phyloP scores from a whole-genome alignment of 441 rosid genomes.

The Gossypium davidsonii region DNA sequence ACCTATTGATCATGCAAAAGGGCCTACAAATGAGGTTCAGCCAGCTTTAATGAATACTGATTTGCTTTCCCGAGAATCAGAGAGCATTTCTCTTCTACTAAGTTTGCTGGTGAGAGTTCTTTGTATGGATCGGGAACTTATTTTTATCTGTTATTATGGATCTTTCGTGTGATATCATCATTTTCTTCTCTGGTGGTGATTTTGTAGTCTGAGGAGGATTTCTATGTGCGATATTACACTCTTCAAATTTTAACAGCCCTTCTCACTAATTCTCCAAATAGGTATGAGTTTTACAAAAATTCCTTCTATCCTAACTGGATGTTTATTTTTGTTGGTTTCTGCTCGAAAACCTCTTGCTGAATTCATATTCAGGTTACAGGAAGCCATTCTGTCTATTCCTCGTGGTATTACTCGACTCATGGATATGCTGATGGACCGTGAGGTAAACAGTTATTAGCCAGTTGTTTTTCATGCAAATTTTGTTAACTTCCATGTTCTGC shows the following conservation, averaged over 20 bases:
- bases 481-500: background rate
- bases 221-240: constrained; percentile 87
- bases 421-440: constrained; percentile 99
- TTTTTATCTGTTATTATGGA: background rate
- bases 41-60: constrained; percentile 95
- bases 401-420: constrained; percentile 95
- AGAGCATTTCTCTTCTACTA: constrained; percentile 84
- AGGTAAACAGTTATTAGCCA: constrained; percentile 42
- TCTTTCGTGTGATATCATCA: background rate
- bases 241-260: constrained; percentile 94
- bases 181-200: constrained; percentile 12
- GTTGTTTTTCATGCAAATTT: background rate
- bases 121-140: background rate
- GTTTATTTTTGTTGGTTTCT: constrained; percentile 16
- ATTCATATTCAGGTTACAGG: constrained; percentile 86
- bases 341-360: constrained; percentile 32
- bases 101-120: constrained; percentile 73
- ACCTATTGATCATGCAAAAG: constrained; percentile 73
- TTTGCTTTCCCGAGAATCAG: constrained; percentile 87
- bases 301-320: constrained; percentile 5
- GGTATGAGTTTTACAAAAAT: constrained; percentile 39
- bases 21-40: constrained; percentile 63
- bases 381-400: constrained; percentile 93
- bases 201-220: constrained; percentile 90
- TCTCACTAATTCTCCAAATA: constrained; percentile 78